Evolutionary conservation across 257 asterid species (phyloP), one percentile per base, ranked within the genome.

Genomic region (Solanum stenotomum): DNA sequence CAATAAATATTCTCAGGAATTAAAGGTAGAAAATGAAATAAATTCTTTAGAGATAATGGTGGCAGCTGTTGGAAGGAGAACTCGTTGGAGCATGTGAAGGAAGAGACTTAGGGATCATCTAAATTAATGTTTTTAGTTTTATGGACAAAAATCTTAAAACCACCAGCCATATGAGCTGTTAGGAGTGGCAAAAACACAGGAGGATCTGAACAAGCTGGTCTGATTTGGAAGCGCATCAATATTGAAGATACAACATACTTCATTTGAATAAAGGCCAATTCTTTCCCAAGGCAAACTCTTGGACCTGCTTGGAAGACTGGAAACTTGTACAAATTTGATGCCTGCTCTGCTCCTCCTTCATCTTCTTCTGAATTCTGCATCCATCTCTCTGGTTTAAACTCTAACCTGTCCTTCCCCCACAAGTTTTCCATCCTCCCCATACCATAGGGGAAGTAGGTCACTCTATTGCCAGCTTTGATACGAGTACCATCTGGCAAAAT

Each of bases 251-350:
- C 93, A 5, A 92, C 93, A 52, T 91, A 92, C 88, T 91, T 94
- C 96, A 95, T 95, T 87, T 95, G 97, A 65, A 92, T 52, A 71
- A 95, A 93, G 5, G 98, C 95, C 95, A 94, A 88, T 85, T 94
- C 98, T 68, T 93, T 94, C 0, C 98, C 96, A 0, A 91, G 92
- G 89, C 98, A 95, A 5, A 93, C 93, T 86, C 98, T 93, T 38
- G 96, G 96, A 84, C 97, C 98, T 42, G 97, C 98, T 71, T 95
- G 98, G 87, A 95, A 95, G 31, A 95, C 97, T 1, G 98, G 94
- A 88, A 89, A 94, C 90, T 91, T 91, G 81, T 93, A 94, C 33
- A 96, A 94, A 89, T 89, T 92, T 49, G 93, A 88, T 8, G 90
- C 79, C 85, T 79, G 88, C 38, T 89, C 56, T 46, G 87, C 87